Conservation (phyloP, 148 eudicot genomes). For the Chenopodium quinoa region DNA sequence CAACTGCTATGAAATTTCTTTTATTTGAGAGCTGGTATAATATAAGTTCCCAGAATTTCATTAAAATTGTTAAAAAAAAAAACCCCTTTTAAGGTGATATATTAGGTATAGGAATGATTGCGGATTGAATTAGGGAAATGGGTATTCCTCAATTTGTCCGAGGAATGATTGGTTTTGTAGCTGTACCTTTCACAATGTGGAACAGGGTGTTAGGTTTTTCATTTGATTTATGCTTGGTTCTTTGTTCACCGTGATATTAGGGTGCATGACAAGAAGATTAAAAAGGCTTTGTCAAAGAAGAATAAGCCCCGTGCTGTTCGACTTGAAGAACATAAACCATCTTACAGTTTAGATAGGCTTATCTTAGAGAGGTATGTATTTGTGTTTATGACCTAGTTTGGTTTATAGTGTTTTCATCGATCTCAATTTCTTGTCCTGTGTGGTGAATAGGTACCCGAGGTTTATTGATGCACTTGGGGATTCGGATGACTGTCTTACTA, state of each 20-base stretch:
- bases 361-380: constrained; percentile 67
- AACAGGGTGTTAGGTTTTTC: not conserved
- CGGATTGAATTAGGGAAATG: not conserved
- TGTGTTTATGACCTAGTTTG: not conserved
- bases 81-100: no score
- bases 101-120: not conserved
- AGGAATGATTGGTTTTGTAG: not conserved
- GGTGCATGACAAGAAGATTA: constrained; percentile 66
- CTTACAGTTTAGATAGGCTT: constrained; percentile 61
- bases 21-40: not conserved
- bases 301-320: constrained; percentile 74
- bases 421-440: constrained; percentile 5
- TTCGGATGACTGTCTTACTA: constrained; percentile 82
- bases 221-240: not conserved
- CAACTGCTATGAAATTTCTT: not conserved
- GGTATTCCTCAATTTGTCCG: not conserved
- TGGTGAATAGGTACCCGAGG: constrained; percentile 69
- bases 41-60: not conserved
- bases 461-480: constrained; percentile 90
- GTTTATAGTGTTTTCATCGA: not conserved
- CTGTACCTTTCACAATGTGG: not conserved
- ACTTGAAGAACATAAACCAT: constrained; percentile 55
- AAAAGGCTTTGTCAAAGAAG: constrained; percentile 74
- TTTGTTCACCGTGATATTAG: constrained; percentile 52
- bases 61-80: no score